Base-by-base conservation (phyloP, 805 yeast species). In the Spathaspora girioi region DNA sequence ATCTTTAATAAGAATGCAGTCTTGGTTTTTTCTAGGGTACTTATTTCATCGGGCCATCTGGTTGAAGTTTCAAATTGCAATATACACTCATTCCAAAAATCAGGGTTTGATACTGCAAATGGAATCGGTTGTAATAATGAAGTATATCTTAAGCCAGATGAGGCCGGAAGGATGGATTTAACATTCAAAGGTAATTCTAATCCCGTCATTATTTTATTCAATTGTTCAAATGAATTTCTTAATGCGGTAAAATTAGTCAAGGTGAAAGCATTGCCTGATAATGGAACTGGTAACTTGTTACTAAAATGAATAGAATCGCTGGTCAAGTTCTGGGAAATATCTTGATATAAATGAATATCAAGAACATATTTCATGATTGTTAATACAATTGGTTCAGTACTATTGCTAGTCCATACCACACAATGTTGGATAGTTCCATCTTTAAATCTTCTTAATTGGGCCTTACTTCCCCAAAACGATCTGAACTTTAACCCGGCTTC, bases 21-120 rank as follows among this genome's bases (percentile, higher is more conserved):
- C 63, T 94, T 94, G 14, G 96, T 87, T 61, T 87, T 85, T 66
- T 94, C 98, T 50, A 91, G 70, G 1, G 97, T 91, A 40, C 77
- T 70, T 5, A 90, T 65, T 65, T 94, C 97, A 67, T 89, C 96
- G 2, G 99, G 99, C 99, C 99, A 94, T 65, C 84, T 83, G n/a
- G 81, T 78, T 1, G 97, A 89, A 3, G 88, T 75, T 70, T 94
- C 99, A 66, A 94, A 89, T 67, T 92, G 96, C 38, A 94, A 65
- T 9, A 94, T 77, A 14, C 86, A 84, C 43, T 88, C 92, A 59
- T 87, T 89, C 75, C 89, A 82, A 62, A 87, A 88, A 61, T 87
- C 89, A 4, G 90, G 91, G 58, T 80, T 83, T 2, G 88, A 77
- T 29, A 77, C 75, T 7, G 93, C 90, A 73, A 81, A 87, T 38